Evolutionary conservation across 2,329 filamentous ascomycete species (phyloP).

Genomic region (Monosporascus sp.): DNA sequence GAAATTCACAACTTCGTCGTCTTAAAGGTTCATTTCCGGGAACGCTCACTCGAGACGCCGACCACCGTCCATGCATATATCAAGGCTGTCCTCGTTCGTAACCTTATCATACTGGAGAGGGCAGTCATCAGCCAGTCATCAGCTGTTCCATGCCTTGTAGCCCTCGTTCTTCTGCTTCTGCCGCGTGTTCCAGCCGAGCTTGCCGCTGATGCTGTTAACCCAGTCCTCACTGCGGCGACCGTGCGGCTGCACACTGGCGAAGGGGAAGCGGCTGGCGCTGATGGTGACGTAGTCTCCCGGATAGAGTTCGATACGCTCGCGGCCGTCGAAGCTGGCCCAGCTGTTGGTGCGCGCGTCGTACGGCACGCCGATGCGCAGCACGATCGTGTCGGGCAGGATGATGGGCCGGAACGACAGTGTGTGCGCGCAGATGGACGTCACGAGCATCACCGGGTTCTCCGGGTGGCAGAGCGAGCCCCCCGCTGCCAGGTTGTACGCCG

Average conservation of each 20-base stretch:
- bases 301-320: conserved; percentile 74
- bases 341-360: conserved; percentile 84
- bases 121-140: too few relatives aligned
- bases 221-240: conserved; percentile 70
- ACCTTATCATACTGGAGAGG: too few relatives aligned
- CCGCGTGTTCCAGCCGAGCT: conserved; percentile 75
- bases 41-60: too few relatives aligned
- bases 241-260: conserved; percentile 68
- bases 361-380: conserved; percentile 87
- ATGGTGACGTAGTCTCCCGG: conserved; percentile 83
- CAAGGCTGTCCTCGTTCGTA: too few relatives aligned
- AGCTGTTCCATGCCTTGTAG: conserved; percentile 42
- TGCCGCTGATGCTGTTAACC: conserved; percentile 75
- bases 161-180: conserved; percentile 67
- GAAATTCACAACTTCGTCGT: too few relatives aligned
- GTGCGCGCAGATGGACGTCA: conserved; percentile 92
- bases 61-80: too few relatives aligned
- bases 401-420: conserved; percentile 95
- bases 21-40: too few relatives aligned
- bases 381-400: conserved; percentile 92
- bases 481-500: conserved; percentile 91
- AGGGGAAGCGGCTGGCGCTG: conserved; percentile 74
- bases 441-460: conserved; percentile 91
- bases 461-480: conserved; percentile 95
- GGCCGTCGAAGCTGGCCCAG: conserved; percentile 97